These are phyloP conservation scores for Puccinia horiana DNA, from an alignment of 1,284 basidiomycete species.

Conservation along the genomic window DNA sequence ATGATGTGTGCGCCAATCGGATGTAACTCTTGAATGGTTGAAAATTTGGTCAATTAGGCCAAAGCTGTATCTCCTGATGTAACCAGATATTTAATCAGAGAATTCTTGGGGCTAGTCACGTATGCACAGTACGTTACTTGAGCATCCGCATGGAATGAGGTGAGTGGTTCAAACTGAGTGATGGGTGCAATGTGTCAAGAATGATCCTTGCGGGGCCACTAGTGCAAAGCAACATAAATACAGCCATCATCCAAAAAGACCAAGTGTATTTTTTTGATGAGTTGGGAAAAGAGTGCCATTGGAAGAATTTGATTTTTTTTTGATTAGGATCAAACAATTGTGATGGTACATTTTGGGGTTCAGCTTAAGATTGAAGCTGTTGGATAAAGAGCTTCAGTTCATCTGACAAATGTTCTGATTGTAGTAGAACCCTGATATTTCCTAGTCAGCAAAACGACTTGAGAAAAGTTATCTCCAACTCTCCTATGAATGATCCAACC, in stretches of 20 bases:
- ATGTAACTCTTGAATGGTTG: neutral
- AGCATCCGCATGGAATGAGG: neutral
- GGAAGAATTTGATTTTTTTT: slow-evolving; percentile 5
- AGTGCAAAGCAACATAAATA: neutral
- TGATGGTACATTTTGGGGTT: neutral
- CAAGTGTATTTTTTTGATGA: neutral
- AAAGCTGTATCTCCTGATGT: neutral
- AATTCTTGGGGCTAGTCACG: neutral
- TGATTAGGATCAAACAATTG: neutral
- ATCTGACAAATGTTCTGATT: neutral
- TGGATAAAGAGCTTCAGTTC: neutral
- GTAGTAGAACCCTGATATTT: neutral
- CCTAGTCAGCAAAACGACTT: neutral
- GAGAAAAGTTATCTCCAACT: slow-evolving; percentile 15
- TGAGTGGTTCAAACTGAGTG: neutral
- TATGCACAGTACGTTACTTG: neutral
- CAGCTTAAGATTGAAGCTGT: neutral
- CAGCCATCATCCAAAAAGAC: neutral
- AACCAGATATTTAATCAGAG: neutral
- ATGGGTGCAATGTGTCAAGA: neutral
- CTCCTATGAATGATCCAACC: neutral
- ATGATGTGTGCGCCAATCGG: no score
- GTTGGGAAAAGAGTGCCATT: neutral
- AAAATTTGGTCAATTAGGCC: slow-evolving; percentile 1
- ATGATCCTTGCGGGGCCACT: neutral